These are phyloP conservation scores for Nakaseomyces uthaithaninus DNA, from an alignment of 1,139 yeast genomes.

Conservation along the genomic window DNA sequence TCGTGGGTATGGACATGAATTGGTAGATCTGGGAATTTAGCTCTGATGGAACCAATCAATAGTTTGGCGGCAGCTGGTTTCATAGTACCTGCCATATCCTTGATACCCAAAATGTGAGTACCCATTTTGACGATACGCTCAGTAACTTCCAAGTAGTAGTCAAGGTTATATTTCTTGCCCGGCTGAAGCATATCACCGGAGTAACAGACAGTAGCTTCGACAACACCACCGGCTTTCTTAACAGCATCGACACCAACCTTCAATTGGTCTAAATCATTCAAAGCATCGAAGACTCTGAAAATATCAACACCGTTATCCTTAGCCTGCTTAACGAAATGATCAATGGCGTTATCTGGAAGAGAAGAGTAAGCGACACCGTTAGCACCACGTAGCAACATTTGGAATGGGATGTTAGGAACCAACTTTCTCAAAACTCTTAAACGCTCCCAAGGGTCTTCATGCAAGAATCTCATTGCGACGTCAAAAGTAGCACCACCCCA, in stretches of 20 bases:
- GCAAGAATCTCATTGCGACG: constrained; percentile 94
- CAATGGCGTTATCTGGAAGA: constrained; percentile 96
- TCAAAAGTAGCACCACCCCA: constrained; percentile 99
- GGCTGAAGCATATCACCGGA: constrained; percentile 97
- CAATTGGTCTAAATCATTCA: constrained; percentile 92
- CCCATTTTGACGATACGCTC: constrained; percentile 87
- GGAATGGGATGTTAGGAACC: constrained; percentile 98
- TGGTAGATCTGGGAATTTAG: constrained; percentile 84
- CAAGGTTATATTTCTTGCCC: constrained; percentile 90
- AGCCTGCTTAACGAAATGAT: constrained; percentile 90
- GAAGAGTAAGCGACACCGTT: constrained; percentile 98
- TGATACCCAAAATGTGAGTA: constrained; percentile 92
- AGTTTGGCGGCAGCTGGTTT: constrained; percentile 88
- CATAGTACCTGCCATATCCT: constrained; percentile 99
- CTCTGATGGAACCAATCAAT: constrained; percentile 73
- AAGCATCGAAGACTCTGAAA: constrained; percentile 94
- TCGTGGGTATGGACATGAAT: constrained; percentile 99
- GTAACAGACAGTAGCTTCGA: constrained; percentile 96
- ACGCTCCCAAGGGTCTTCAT: constrained; percentile 99
- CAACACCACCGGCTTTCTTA: constrained; percentile 96
- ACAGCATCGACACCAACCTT: constrained; percentile 98
- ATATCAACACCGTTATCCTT: constrained; percentile 94
- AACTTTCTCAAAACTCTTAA: constrained; percentile 75
- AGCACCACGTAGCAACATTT: constrained; percentile 98
- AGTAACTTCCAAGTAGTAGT: constrained; percentile 74